Percentiles rank a stretch among this genome's conserved stretches.
Evolutionary conservation across 1,284 basidiomycete species (phyloP).

Genomic region (Cystobasidiaceae sp.): DNA sequence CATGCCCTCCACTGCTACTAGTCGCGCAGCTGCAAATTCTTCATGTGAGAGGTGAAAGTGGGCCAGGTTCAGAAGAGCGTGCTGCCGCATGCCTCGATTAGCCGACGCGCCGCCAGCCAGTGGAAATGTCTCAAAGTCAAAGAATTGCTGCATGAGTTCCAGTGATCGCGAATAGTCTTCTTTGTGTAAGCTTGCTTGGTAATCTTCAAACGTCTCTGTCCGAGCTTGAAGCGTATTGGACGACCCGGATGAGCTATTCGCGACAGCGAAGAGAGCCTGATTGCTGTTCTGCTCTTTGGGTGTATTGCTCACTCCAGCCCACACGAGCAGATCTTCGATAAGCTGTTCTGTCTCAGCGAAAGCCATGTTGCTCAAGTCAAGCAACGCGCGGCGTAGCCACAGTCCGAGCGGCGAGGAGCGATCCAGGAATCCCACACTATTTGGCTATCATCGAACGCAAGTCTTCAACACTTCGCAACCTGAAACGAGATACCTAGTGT

Average conservation of each 20-base stretch:
- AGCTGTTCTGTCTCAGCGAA: slow-evolving; percentile 21
- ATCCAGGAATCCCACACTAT: slow-evolving; percentile 30
- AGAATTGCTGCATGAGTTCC: slow-evolving; percentile 1
- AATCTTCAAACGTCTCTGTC: not conserved
- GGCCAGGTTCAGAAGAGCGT: slow-evolving; percentile 25
- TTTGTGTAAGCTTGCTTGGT: slow-evolving; percentile 1
- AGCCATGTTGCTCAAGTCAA: slow-evolving; percentile 21
- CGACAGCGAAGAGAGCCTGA: not conserved
- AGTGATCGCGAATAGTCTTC: slow-evolving; percentile 14
- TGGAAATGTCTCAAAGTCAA: slow-evolving; percentile 21
- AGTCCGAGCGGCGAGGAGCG: slow-evolving; percentile 35
- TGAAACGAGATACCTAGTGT: not conserved
- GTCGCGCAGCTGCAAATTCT: slow-evolving; percentile 11
- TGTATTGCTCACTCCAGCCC: not conserved
- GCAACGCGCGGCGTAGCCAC: slow-evolving; percentile 31
- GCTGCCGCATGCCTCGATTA: slow-evolving; percentile 26
- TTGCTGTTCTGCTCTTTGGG: not conserved
- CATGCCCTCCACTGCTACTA: slow-evolving; percentile 8
- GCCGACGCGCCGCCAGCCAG: slow-evolving; percentile 3
- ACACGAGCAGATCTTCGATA: slow-evolving; percentile 10
- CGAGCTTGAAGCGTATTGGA: not conserved
- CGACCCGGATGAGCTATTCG: not conserved
- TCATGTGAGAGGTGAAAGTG: slow-evolving; percentile 7
- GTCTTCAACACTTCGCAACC: not conserved
- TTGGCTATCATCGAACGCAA: not conserved